These are phyloP conservation scores for Erythrophleum ivorense DNA, from an alignment of 331 rosid genomes.

Conservation along the genomic window DNA sequence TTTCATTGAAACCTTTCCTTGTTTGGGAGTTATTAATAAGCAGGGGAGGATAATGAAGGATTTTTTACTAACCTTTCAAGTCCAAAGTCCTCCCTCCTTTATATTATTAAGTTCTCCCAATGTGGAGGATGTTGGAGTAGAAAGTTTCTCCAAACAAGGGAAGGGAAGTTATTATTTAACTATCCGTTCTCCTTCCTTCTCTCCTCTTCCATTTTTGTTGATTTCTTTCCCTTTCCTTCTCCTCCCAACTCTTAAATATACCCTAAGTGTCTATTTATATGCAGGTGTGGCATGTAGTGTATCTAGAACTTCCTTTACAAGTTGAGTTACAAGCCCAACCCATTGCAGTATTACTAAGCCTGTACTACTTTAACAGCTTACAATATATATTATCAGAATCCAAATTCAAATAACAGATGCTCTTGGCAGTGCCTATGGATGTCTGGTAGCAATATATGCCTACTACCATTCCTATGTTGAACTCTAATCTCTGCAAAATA, in stretches of 20 bases:
- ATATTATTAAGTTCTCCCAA: background rate
- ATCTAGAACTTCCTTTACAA: background rate
- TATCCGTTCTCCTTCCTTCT: background rate
- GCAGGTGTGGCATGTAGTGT: background rate
- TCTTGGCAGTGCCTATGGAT: slow-evolving; percentile 20
- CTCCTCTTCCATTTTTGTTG: background rate
- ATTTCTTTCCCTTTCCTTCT: background rate
- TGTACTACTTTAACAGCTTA: background rate
- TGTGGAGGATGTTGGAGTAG: background rate
- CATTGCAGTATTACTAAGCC: background rate
- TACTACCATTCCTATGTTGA: slow-evolving; percentile 21
- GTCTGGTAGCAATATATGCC: slow-evolving; percentile 13
- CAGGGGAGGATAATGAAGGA: background rate
- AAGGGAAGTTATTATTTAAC: background rate
- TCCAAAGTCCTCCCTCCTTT: background rate
- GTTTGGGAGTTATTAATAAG: background rate
- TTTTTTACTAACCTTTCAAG: background rate
- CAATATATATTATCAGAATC: slow-evolving; percentile 8
- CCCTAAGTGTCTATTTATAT: background rate
- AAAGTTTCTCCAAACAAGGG: background rate
- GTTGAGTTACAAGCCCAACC: background rate
- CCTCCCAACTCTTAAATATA: background rate
- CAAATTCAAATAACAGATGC: slow-evolving; percentile 21
- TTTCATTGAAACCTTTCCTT: background rate
- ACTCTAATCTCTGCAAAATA: slow-evolving; percentile 1